Evolutionary conservation across 1,284 basidiomycete genomes (phyloP).

Genomic region (Stereum hirsutum): DNA sequence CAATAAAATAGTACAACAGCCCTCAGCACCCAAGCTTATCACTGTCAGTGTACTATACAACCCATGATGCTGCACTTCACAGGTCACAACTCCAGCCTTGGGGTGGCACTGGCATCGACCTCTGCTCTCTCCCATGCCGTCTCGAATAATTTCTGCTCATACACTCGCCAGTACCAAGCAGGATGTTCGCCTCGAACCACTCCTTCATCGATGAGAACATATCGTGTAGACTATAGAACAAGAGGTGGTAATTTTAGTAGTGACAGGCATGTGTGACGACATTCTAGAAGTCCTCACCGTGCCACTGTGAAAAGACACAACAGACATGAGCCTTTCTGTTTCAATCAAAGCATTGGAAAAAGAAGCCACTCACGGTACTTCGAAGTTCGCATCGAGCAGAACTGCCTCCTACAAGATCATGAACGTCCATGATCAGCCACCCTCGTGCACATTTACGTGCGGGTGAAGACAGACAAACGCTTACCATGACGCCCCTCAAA

Average conservation of each 20-base stretch:
- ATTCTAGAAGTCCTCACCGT: slow-evolving; percentile 26
- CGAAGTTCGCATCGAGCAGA: slow-evolving; percentile 84
- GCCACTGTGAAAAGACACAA: slow-evolving; percentile 23
- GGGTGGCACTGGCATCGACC: slow-evolving; percentile 12
- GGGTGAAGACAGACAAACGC: slow-evolving; percentile 14
- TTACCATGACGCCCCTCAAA: slow-evolving; percentile 80
- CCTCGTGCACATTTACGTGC: too few species aligned
- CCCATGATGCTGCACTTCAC: too few species aligned
- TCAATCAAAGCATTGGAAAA: neutral
- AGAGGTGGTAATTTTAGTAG: neutral
- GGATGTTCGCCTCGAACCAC: slow-evolving; percentile 39
- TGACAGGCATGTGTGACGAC: slow-evolving; percentile 5
- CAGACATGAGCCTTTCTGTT: slow-evolving; percentile 4
- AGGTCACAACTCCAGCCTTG: too few species aligned
- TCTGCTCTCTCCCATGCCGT: slow-evolving; percentile 48
- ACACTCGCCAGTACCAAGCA: slow-evolving; percentile 53
- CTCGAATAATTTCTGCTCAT: slow-evolving; percentile 44
- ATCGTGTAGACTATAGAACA: slow-evolving; percentile 39
- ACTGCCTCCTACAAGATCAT: slow-evolving; percentile 51
- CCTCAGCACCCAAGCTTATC: too few species aligned
- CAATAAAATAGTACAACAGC: too few species aligned
- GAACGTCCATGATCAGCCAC: too few species aligned
- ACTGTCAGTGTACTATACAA: too few species aligned
- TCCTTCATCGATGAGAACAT: slow-evolving; percentile 51
- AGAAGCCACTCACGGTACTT: slow-evolving; percentile 66